These are phyloP conservation scores for Penicillium arizonense DNA, from an alignment of 495 filamentous ascomycete species.

Conservation along the genomic window DNA sequence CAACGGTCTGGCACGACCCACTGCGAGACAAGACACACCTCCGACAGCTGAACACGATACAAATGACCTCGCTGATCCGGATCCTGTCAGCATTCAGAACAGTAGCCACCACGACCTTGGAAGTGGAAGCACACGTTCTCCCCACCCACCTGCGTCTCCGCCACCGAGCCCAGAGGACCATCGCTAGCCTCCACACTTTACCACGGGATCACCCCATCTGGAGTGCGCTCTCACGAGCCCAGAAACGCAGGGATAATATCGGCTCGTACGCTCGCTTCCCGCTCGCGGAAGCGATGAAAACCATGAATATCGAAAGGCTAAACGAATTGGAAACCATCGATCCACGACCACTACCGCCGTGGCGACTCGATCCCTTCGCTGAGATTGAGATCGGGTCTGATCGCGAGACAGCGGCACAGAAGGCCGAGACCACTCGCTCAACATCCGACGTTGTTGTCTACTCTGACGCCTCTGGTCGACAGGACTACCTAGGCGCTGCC, in stretches of 20 bases:
- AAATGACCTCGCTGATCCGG: background rate
- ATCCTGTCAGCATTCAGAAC: background rate
- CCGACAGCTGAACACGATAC: too few species aligned
- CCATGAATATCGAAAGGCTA: slow-evolving; percentile 13
- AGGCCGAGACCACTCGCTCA: background rate
- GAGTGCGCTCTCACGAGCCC: slow-evolving; percentile 3
- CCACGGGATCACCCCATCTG: slow-evolving; percentile 5
- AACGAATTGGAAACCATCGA: slow-evolving; percentile 19
- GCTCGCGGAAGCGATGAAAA: slow-evolving; percentile 15
- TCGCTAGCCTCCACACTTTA: background rate
- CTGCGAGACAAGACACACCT: too few species aligned
- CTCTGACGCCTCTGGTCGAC: slow-evolving; percentile 8
- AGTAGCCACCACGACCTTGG: background rate
- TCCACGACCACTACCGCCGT: slow-evolving; percentile 14
- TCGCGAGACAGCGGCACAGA: slow-evolving; percentile 9
- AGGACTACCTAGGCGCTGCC: slow-evolving; percentile 12
- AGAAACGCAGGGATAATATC: slow-evolving; percentile 13
- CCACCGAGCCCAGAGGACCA: background rate
- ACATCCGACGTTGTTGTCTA: slow-evolving; percentile 10
- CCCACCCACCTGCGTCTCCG: background rate
- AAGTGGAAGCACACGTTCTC: background rate
- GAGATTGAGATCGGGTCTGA: slow-evolving; percentile 17
- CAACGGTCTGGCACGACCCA: too few species aligned
- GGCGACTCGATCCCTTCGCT: slow-evolving; percentile 4
- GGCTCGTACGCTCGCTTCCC: slow-evolving; percentile 6